These are phyloP conservation scores for Lagenidium sp. DNA, from an alignment of 352 stramenopile species.

Conservation along the genomic window DNA sequence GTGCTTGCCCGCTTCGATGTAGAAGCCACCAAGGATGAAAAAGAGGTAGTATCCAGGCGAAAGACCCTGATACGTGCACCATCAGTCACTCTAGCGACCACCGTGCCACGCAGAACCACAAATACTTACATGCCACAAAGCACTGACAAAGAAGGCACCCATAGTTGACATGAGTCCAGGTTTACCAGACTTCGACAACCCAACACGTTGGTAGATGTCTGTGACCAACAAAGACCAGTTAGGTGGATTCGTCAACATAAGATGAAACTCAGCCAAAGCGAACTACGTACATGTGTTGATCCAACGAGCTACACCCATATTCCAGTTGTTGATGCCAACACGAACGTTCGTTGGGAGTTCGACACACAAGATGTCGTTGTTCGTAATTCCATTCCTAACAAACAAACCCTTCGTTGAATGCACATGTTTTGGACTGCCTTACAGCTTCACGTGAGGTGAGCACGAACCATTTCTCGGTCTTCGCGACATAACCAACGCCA, in stretches of 20 bases:
- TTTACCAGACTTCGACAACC: constrained; percentile 73
- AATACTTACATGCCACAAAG: constrained; percentile 68
- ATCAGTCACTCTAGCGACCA: neutral
- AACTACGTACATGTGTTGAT: constrained; percentile 80
- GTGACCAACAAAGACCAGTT: too few relatives aligned
- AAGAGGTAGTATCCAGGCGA: constrained; percentile 86
- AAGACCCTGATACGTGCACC: constrained; percentile 33
- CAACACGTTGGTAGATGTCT: constrained; percentile 85
- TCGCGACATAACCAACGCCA: constrained; percentile 68
- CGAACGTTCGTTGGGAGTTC: constrained; percentile 83
- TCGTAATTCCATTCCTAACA: constrained; percentile 77
- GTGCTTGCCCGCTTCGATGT: constrained; percentile 83
- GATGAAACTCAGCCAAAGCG: too few relatives aligned
- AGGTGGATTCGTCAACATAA: too few relatives aligned
- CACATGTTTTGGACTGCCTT: too few relatives aligned
- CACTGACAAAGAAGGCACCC: constrained; percentile 73
- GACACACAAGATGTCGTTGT: constrained; percentile 79
- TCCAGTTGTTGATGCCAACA: constrained; percentile 86
- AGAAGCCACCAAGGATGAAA: constrained; percentile 77
- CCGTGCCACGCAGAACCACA: constrained; percentile 5
- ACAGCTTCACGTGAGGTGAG: too few relatives aligned
- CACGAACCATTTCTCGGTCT: constrained; percentile 62
- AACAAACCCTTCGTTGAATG: too few relatives aligned
- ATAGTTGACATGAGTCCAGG: constrained; percentile 64
- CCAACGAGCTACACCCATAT: constrained; percentile 79